Evolutionary conservation across 1,284 basidiomycete species (phyloP), one percentile per base, ranked within the genome.

Genomic region (Cutaneotrichosporon cyanovorans): DNA sequence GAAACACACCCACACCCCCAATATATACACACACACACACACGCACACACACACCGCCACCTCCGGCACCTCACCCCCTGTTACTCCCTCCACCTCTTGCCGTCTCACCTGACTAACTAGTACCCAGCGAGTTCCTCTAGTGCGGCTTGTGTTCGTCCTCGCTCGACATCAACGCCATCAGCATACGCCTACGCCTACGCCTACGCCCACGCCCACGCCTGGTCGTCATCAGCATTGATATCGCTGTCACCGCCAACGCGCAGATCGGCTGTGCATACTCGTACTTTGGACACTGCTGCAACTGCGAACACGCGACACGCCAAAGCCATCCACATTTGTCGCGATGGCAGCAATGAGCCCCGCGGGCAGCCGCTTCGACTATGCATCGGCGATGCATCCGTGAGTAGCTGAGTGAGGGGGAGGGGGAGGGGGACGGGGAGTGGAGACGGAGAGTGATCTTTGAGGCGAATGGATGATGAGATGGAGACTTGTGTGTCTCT

Each of bases 361-460:
- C 25, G 45, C 40, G 14, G 48, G 52, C 25, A 50, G 34, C 42
- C 45, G 52, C 16, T 54, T 54, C 45, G 52, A 54, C 48, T 54
- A 50, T 28, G 45, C 39, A 21, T 42, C 48, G 23, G 52, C 48
- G 21, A 54, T 54, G 52, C 52, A 54, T 30, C 52, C 52, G 52
- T 54, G 40, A 54, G 52, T 54, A 14, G 11, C 12, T 23, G 18
- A 21, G 18, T 10, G 36, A 21, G 25, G 25, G 12, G 25, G 12
- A 28, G 25, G 8, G 25, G 8, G 12, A 7, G 8, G 7, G 25
- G 8, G 12, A 28, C 25, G 25, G 12, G 8, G 25, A 28, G 8
- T 28, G 8, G 8, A 28, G 8, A 7, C 19, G 20, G 18, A 19
- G 16, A 7, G 33, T 34, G 33, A 18, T 34, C 33, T 9, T n/a